Evolutionary conservation across 441 rosid species (phyloP).

Genomic region (Corymbia citriodora): DNA sequence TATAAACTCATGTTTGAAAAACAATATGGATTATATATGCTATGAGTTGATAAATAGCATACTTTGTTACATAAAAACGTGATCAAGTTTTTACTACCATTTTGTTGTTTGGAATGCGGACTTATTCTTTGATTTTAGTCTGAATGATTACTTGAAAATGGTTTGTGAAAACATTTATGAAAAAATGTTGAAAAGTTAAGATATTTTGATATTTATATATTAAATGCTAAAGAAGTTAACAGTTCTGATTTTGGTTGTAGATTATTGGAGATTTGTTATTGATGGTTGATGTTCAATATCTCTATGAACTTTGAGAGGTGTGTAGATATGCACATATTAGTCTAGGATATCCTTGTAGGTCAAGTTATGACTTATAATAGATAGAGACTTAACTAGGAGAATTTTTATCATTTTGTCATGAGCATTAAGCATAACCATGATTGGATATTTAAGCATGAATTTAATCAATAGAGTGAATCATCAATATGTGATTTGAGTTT

Average conservation of each 20-base stretch:
- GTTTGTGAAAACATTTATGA: background rate
- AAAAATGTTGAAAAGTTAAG: too few species aligned
- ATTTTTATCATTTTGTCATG: background rate
- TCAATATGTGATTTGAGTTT: background rate
- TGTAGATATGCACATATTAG: background rate
- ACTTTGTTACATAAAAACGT: background rate
- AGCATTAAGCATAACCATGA: fast-evolving
- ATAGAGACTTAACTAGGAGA: background rate
- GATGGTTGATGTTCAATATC: too few species aligned
- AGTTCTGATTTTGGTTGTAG: background rate
- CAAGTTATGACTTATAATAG: fast-evolving
- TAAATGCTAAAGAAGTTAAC: too few species aligned
- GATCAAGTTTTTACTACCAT: background rate
- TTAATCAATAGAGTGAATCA: background rate
- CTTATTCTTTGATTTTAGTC: background rate
- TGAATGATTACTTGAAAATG: too few species aligned
- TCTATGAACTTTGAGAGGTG: background rate
- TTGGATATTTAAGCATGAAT: background rate
- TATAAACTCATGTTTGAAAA: background rate
- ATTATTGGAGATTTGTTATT: too few species aligned
- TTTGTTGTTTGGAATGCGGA: background rate
- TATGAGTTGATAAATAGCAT: background rate
- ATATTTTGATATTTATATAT: background rate
- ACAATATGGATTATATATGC: too few species aligned
- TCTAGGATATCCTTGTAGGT: fast-evolving